Conservation (phyloP, 2,329 filamentous ascomycete species). For the Graphiopsis chlorocephala region DNA sequence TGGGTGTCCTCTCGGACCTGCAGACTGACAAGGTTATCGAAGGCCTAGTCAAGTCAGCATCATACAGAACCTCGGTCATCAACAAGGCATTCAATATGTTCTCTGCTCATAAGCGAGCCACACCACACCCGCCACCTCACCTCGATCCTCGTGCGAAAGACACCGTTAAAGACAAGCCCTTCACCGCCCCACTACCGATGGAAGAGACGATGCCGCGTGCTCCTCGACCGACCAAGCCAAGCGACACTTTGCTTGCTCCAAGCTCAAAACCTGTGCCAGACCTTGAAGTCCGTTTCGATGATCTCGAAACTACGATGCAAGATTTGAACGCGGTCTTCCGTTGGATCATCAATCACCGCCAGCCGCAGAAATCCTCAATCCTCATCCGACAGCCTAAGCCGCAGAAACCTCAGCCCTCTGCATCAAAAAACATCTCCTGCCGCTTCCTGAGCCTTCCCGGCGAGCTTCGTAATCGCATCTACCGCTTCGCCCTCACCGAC, state of each 20-base stretch:
- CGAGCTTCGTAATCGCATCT: conserved; percentile 11
- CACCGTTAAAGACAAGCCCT: not conserved
- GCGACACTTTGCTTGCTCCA: not conserved
- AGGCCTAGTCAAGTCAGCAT: not conserved
- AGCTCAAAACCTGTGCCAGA: not conserved
- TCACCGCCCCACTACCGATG: not conserved
- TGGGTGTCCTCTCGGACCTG: not conserved
- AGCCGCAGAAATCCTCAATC: not conserved
- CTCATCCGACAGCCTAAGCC: not conserved
- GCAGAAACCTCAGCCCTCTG: not conserved
- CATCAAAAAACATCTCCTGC: not conserved
- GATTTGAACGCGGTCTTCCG: not conserved
- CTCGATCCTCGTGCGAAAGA: not conserved
- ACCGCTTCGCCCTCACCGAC: not conserved
- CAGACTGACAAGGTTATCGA: not conserved
- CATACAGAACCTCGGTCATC: not conserved
- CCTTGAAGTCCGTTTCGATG: not conserved
- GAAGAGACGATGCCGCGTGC: not conserved
- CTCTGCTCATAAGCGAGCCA: not conserved
- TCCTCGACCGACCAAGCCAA: not conserved
- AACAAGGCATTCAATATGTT: not conserved
- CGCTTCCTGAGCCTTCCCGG: not conserved
- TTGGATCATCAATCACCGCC: not conserved
- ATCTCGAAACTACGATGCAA: not conserved
- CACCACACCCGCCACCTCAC: not conserved